phyloP scores from a whole-genome alignment of 768 basidiomycete genomes.

The Trametes meyenii region DNA sequence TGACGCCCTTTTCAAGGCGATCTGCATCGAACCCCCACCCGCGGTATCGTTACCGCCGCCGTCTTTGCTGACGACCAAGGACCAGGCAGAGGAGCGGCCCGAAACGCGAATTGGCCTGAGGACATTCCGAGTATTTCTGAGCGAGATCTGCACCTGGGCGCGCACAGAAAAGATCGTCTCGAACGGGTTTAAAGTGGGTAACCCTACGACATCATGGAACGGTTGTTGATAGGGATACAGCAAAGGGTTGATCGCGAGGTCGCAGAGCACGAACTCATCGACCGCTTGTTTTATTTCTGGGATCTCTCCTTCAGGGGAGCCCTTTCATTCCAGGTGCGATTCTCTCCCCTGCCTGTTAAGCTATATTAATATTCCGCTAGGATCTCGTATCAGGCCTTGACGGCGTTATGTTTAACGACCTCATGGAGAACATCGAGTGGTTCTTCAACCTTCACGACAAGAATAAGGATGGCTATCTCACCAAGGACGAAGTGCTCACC shows the following conservation, averaged over 20 bases:
- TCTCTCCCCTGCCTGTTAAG: background rate
- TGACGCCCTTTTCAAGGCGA: constrained; percentile 85
- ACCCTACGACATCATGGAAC: constrained; percentile 6
- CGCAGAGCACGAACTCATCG: constrained; percentile 96
- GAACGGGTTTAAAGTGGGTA: constrained; percentile 83
- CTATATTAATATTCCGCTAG: constrained; percentile 40
- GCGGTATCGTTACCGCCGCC: constrained; percentile 49
- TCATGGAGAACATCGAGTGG: constrained; percentile 99
- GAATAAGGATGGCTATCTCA: constrained; percentile 92
- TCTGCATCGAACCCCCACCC: constrained; percentile 73
- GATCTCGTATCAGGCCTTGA: constrained; percentile 89
- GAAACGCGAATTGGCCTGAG: constrained; percentile 87
- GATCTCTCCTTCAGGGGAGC: constrained; percentile 81
- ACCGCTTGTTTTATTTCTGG: constrained; percentile 94
- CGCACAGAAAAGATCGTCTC: constrained; percentile 89
- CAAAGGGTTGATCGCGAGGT: constrained; percentile 86
- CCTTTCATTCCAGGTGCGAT: constrained; percentile 82
- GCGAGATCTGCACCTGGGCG: constrained; percentile 95
- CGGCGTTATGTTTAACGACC: constrained; percentile 91
- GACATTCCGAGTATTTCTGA: constrained; percentile 89
- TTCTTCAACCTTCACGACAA: constrained; percentile 96
- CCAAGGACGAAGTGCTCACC: constrained; percentile 95
- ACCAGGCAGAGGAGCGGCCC: constrained; percentile 67
- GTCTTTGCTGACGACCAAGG: constrained; percentile 56
- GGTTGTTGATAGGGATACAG: constrained; percentile 39